A percentile compares a stretch with the other conserved stretches of the same genome.
Conservation (phyloP, 192 early-diverging fungal genomes). For the Mortierella alpina region DNA sequence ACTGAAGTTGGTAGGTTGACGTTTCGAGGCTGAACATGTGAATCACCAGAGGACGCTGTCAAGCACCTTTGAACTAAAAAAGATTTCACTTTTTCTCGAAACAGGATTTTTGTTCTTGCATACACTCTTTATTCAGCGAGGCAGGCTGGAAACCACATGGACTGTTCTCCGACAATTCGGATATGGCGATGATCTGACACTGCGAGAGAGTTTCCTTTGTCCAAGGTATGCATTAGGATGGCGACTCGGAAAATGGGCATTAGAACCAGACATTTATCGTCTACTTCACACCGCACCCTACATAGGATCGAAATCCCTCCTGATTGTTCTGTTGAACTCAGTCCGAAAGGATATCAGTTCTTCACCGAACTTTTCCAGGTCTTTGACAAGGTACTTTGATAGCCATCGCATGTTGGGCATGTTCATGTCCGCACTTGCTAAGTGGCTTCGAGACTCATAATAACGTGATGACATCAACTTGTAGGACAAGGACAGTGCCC, state of each 20-base stretch:
- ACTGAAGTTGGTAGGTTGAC: constrained; percentile 77
- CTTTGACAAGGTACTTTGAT: constrained; percentile 80
- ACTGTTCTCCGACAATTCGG: constrained; percentile 96
- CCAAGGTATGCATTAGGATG: constrained; percentile 64
- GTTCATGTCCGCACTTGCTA: background rate
- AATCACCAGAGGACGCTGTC: background rate
- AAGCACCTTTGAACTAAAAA: background rate
- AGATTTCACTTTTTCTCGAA: background rate
- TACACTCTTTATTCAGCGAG: constrained; percentile 96
- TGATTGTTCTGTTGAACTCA: constrained; percentile 95
- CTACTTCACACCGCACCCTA: background rate
- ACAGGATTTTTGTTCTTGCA: constrained; percentile 93
- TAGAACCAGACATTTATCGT: background rate
- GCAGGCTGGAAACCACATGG: constrained; percentile 98
- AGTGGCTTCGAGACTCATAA: background rate
- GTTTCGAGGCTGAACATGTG: background rate
- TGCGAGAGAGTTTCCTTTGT: constrained; percentile 91
- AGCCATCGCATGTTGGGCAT: background rate
- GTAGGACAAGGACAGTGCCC: constrained; percentile 95
- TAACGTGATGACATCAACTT: background rate
- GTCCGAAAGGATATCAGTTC: constrained; percentile 93
- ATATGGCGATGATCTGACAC: constrained; percentile 93
- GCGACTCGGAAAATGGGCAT: too few relatives aligned
- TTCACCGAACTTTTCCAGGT: constrained; percentile 94
- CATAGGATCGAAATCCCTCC: constrained; percentile 84